Base-by-base conservation (phyloP, 345 rosid genomes). In the Sisymbrium altissimum region DNA sequence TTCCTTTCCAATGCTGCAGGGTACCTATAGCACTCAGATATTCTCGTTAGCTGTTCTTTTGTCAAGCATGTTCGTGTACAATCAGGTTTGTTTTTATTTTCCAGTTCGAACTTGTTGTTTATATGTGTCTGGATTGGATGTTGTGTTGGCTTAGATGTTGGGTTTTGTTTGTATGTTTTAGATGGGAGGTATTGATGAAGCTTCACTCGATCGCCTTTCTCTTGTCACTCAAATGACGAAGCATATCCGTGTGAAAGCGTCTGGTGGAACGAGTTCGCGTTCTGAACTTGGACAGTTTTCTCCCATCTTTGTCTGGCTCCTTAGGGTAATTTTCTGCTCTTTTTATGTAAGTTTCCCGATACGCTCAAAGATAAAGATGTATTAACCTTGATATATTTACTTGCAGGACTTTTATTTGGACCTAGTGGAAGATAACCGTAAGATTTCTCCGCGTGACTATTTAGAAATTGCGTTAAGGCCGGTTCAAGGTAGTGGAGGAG, bases 141-240 rank as follows among this genome's bases (percentile, higher is more conserved):
- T 57, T 5, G n/a, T 25, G 18, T 61, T 63, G 29, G 23, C 74
- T 63, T 63, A 29, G 67, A 40, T 65, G 68, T 18, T 74, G n/a
- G n/a, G 71, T 50, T 62, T 9, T 60, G 4, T 53, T 54, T 46
- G 36, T 49, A 44, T 67, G 53, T 70, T 3, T 56, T 77, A 92
- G 96, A 92, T 96, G 98, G 97, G 97, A 69, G 97, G 96, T 54
- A 92, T 96, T 68, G 99, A 92, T 75, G 99, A 90, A 85, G 86
- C 99, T 78, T 87, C 99, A 39, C 87, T 92, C 18, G 97, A 92
- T 83, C 94, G 91, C 15, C 98, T 95, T 11, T 96, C 97, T 58
- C 97, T 92, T 76, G 98, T 95, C 70, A 95, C 99, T 74, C 89
- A 92, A 83, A 88, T 92, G 96, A 96, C 97, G 25, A 92, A 96